These are phyloP conservation scores for Aspergillus ruber DNA, from an alignment of 2,329 filamentous ascomycete genomes.

Conservation along the genomic window DNA sequence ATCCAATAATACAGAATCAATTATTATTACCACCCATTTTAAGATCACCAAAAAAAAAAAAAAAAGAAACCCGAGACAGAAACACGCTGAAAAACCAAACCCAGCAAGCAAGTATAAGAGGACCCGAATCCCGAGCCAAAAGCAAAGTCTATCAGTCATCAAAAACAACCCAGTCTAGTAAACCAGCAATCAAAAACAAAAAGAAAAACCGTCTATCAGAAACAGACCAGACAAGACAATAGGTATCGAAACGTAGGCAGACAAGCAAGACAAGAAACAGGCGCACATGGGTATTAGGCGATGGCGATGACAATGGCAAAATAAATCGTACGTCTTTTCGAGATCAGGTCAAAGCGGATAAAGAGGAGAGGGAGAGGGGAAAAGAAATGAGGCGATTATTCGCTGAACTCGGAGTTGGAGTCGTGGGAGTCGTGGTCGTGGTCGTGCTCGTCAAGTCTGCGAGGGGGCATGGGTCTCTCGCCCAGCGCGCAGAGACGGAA, in stretches of 20 bases:
- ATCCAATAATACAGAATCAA: no score
- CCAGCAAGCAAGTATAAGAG: no score
- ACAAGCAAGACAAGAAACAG: background rate
- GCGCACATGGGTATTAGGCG: background rate
- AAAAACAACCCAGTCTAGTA: background rate
- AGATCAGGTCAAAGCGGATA: background rate
- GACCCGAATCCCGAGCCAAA: background rate
- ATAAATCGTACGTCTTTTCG: background rate
- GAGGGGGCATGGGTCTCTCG: slow-evolving; percentile 45
- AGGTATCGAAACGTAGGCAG: slow-evolving; percentile 8
- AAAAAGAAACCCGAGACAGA: background rate
- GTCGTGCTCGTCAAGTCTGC: slow-evolving; percentile 9
- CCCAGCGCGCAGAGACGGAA: slow-evolving; percentile 46
- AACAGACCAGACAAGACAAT: slow-evolving; percentile 12
- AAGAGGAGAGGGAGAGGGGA: background rate
- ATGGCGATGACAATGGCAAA: background rate
- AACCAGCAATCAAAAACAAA: slow-evolving; percentile 1
- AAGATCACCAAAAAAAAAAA: background rate
- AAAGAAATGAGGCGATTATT: background rate
- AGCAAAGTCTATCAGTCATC: background rate
- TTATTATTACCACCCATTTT: background rate
- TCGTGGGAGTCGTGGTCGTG: slow-evolving; percentile 14
- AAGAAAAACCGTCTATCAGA: slow-evolving; percentile 16
- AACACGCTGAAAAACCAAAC: background rate
- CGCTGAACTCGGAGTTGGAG: background rate